Conservation (phyloP, 2,329 filamentous ascomycete species). For the Alternaria ethzedia region DNA sequence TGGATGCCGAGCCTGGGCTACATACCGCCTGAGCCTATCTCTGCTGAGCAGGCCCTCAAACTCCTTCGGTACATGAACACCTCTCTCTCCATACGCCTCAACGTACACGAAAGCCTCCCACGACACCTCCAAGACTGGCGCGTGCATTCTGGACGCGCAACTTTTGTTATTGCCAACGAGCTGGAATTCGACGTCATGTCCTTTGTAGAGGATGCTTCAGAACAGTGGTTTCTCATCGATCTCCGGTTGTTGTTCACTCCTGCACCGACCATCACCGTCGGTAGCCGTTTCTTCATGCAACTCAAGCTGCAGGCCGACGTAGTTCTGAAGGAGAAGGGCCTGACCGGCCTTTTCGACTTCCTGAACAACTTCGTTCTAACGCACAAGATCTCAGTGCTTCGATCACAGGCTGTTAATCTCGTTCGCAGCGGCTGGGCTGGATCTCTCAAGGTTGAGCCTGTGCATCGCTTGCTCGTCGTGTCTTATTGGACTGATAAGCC, state of each 20-base stretch:
- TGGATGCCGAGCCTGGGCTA: slow-evolving; percentile 86
- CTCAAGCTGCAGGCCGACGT: slow-evolving; percentile 77
- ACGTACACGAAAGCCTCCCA: slow-evolving; percentile 83
- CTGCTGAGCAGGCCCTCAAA: slow-evolving; percentile 72
- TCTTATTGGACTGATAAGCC: slow-evolving; percentile 85
- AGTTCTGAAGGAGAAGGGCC: slow-evolving; percentile 70
- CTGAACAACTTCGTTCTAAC: slow-evolving; percentile 88
- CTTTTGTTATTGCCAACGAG: slow-evolving; percentile 81
- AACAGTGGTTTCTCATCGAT: slow-evolving; percentile 94
- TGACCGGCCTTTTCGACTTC: slow-evolving; percentile 82
- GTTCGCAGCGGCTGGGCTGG: slow-evolving; percentile 77
- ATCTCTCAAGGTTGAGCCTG: slow-evolving; percentile 75
- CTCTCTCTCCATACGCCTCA: slow-evolving; percentile 80
- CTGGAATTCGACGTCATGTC: slow-evolving; percentile 95
- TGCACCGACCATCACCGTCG: slow-evolving; percentile 64
- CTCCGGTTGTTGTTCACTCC: slow-evolving; percentile 84
- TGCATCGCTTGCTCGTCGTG: slow-evolving; percentile 82
- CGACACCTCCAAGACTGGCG: slow-evolving; percentile 77
- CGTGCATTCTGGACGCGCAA: slow-evolving; percentile 85
- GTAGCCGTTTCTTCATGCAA: slow-evolving; percentile 64
- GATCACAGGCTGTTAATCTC: slow-evolving; percentile 76
- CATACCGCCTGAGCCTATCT: slow-evolving; percentile 74
- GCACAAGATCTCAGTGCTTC: slow-evolving; percentile 84
- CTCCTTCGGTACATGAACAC: slow-evolving; percentile 84
- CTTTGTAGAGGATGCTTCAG: slow-evolving; percentile 79